phyloP scores from a whole-genome alignment of 495 filamentous ascomycete genomes.

The Cenococcum geophilum region DNA sequence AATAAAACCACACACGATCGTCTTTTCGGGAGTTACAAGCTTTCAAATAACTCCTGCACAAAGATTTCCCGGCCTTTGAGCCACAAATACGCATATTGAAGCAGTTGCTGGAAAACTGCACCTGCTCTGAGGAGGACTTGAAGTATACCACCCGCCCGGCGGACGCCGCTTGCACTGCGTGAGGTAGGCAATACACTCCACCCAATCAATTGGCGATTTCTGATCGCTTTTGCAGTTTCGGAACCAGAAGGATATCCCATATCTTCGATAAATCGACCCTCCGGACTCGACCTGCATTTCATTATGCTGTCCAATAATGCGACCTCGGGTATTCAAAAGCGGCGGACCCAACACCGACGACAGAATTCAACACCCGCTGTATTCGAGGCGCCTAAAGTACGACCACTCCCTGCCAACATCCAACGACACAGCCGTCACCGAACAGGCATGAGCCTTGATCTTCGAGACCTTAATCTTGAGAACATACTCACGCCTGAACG shows the following conservation, averaged over 20 bases:
- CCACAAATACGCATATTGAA: conserved; percentile 22
- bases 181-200: conserved; percentile 47
- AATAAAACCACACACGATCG: conserved; percentile 2
- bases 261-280: conserved; percentile 46
- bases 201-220: conserved; percentile 44
- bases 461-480: conserved; percentile 45
- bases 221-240: conserved; percentile 22
- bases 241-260: conserved; percentile 45
- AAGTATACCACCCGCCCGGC: conserved; percentile 45
- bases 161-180: conserved; percentile 70
- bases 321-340: conserved; percentile 57
- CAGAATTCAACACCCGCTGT: conserved; percentile 79
- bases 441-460: conserved; percentile 75
- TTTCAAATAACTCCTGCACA: conserved; percentile 7
- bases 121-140: conserved; percentile 36
- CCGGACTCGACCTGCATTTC: conserved; percentile 57
- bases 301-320: conserved; percentile 76
- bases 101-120: conserved; percentile 28
- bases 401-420: conserved; percentile 52
- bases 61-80: conserved; percentile 17
- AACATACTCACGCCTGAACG: conserved; percentile 36
- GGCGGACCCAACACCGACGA: conserved; percentile 72
- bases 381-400: conserved; percentile 62
- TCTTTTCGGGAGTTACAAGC: conserved; percentile 4
- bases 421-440: conserved; percentile 56